Evolutionary conservation across 2,329 filamentous ascomycete genomes (phyloP).

Genomic region (Mycosphaerella arachidis): DNA sequence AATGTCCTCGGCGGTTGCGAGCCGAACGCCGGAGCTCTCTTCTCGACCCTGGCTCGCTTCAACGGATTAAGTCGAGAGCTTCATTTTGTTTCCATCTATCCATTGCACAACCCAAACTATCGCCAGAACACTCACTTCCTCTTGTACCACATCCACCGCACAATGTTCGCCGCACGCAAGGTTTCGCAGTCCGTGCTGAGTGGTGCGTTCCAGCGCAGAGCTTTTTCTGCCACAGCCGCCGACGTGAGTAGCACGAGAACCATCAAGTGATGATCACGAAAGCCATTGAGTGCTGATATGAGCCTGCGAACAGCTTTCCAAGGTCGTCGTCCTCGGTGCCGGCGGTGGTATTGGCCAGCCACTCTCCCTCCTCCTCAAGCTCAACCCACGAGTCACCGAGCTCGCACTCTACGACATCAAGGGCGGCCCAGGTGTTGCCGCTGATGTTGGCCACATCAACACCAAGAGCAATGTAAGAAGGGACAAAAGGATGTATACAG

Average conservation of each 20-base stretch:
- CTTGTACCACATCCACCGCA: slow-evolving; percentile 30
- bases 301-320: slow-evolving; percentile 67
- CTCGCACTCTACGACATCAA: slow-evolving; percentile 98
- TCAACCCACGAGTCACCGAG: slow-evolving; percentile 90
- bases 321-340: slow-evolving; percentile 95
- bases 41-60: background rate
- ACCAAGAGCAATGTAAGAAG: slow-evolving; percentile 71
- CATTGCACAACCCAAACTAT: background rate
- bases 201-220: slow-evolving; percentile 46
- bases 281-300: slow-evolving; percentile 6
- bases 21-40: too few relatives aligned
- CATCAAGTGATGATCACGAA: background rate
- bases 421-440: slow-evolving; percentile 91
- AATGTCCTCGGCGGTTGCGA: too few relatives aligned
- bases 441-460: slow-evolving; percentile 98
- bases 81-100: background rate
- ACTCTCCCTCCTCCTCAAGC: slow-evolving; percentile 95
- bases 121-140: background rate
- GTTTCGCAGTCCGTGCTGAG: slow-evolving; percentile 39
- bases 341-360: slow-evolving; percentile 98
- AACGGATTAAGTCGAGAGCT: background rate
- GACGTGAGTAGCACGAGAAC: slow-evolving; percentile 39
- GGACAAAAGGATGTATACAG: background rate
- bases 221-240: slow-evolving; percentile 50
- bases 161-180: slow-evolving; percentile 66